Evolutionary conservation across 1,284 basidiomycete genomes (phyloP), one percentile per base, ranked within the genome.

Genomic region (Microbotryomycetes sp.): DNA sequence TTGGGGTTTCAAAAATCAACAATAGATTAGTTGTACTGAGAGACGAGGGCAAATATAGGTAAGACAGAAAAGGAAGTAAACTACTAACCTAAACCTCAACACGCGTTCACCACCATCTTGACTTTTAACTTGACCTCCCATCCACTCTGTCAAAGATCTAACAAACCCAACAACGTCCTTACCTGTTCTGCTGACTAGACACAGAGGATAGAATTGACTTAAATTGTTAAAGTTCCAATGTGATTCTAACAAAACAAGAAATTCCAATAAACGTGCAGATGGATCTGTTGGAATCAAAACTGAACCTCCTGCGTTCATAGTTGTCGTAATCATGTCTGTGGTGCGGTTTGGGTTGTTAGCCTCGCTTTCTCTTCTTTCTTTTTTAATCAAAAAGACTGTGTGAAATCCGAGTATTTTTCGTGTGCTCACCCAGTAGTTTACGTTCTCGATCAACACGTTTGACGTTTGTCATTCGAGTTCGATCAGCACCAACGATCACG

Each of bases 101-200:
- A 72, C 74, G 5, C 56, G 56, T 9, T 66, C 64, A 0, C 45
- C 56, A 59, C 58, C 62, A 54, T 79, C 83, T 84, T 81, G 72
- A 85, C 80, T 69, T 83, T 81, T 62, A 80, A 77, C 60, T 62
- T 64, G 60, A 79, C 79, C 31, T 56, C 71, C 67, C 71, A 97
- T 86, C 93, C 94, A 98, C 75, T 97, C 96, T 84, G 97, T 94
- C 86, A 98, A 88, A 80, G 90, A 94, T 59, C 92, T 80, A 19
- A 96, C 90, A 71, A 94, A 92, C 2, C 89, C 88, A 45, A 97
- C 79, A 85, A 97, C 94, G 76, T 98, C 94, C 66, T 87, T 85
- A 2, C 88, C 92, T 1, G 91, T 94, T 32, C 86, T 82, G 62
- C 89, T 90, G 49, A 98, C 83, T 22, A 99, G 82, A 74, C 94